phyloP scores from a whole-genome alignment of 2,329 filamentous ascomycete species.

The Mycosphaerella sp. region DNA sequence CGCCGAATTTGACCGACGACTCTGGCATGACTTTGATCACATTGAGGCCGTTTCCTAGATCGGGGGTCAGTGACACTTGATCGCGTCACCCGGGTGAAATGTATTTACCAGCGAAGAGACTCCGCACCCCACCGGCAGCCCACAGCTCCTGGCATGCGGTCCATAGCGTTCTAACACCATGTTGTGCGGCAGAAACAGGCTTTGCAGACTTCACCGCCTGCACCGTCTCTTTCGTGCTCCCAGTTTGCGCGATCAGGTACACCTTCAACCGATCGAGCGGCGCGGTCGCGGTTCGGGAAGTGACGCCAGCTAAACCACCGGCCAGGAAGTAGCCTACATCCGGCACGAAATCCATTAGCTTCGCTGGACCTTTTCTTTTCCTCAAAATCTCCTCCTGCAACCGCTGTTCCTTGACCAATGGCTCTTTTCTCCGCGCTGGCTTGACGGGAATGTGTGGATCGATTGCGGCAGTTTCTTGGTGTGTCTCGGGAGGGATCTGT shows the following conservation, averaged over 20 bases:
- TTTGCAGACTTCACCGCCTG: slow-evolving; percentile 65
- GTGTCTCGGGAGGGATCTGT: slow-evolving; percentile 14
- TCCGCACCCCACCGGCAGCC: slow-evolving; percentile 76
- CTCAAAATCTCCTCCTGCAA: slow-evolving; percentile 5
- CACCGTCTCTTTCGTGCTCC: slow-evolving; percentile 52
- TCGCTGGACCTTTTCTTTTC: slow-evolving; percentile 35
- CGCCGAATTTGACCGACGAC: slow-evolving; percentile 96
- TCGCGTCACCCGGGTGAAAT: neutral
- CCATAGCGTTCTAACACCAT: slow-evolving; percentile 61
- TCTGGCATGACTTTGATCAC: slow-evolving; percentile 98
- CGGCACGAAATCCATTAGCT: slow-evolving; percentile 59
- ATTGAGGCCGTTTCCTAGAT: slow-evolving; percentile 83
- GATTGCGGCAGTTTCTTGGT: slow-evolving; percentile 20
- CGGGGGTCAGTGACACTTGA: neutral
- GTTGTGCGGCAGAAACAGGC: slow-evolving; percentile 57
- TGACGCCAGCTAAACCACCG: slow-evolving; percentile 86
- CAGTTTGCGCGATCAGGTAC: slow-evolving; percentile 89
- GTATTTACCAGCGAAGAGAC: slow-evolving; percentile 76
- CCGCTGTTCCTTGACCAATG: slow-evolving; percentile 6
- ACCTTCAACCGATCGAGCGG: slow-evolving; percentile 96
- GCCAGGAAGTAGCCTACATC: slow-evolving; percentile 97
- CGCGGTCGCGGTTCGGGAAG: slow-evolving; percentile 91
- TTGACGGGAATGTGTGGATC: slow-evolving; percentile 33
- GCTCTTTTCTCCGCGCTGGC: slow-evolving; percentile 31
- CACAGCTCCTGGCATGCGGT: slow-evolving; percentile 73